A percentile compares a stretch with the other conserved stretches of the same genome.
Evolutionary conservation across 768 basidiomycete genomes (phyloP).

Genomic region (Lactarius vividus): DNA sequence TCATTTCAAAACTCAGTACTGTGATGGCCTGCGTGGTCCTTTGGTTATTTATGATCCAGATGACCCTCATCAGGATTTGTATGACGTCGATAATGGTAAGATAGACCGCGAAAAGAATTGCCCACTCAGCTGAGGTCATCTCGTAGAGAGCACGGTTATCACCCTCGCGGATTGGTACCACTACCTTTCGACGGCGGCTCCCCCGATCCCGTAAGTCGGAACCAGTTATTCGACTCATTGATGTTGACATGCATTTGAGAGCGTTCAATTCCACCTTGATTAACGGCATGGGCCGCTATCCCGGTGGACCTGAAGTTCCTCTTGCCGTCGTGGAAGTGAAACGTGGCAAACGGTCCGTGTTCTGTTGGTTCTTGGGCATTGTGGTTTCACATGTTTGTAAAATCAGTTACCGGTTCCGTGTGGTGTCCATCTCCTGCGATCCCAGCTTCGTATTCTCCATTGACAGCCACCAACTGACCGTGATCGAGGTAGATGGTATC

Average conservation of each 20-base stretch:
- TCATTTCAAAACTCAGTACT: conserved; percentile 41
- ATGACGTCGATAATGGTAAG: conserved; percentile 36
- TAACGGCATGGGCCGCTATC: conserved; percentile 48
- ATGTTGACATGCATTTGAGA: conserved; percentile 1
- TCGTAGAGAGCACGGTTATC: conserved; percentile 45
- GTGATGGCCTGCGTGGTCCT: conserved; percentile 44
- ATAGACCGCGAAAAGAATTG: neutral
- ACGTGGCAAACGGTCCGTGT: conserved; percentile 16
- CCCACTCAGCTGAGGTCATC: neutral
- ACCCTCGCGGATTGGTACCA: conserved; percentile 45
- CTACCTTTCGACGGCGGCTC: conserved; percentile 12
- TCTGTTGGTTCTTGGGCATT: neutral
- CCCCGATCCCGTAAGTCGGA: neutral
- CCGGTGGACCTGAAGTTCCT: conserved; percentile 12
- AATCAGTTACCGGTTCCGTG: conserved; percentile 27
- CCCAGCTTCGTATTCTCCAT: conserved; percentile 41
- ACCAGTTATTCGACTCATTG: fast-evolving
- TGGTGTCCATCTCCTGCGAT: conserved; percentile 31
- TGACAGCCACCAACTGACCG: conserved; percentile 40
- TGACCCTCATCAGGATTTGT: conserved; percentile 32
- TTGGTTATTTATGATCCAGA: conserved; percentile 35
- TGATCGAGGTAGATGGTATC: conserved; percentile 44
- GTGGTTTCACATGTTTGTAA: neutral
- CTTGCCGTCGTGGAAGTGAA: conserved; percentile 24
- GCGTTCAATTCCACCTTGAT: conserved; percentile 41